phyloP scores from a whole-genome alignment of 345 rosid species.

The Eucalyptus polyanthemos region DNA sequence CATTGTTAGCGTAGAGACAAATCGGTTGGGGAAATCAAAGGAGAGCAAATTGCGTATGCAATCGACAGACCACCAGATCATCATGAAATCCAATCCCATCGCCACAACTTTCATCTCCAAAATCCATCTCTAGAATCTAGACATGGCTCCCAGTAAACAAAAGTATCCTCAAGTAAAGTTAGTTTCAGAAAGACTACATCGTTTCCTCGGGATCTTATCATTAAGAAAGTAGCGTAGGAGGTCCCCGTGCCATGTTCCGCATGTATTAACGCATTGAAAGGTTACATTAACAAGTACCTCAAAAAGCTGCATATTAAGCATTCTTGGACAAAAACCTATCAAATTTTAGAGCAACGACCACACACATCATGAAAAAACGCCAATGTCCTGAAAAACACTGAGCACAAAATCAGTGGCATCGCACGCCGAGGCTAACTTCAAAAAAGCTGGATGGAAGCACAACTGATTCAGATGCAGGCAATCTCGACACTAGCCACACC shows the following conservation, averaged over 20 bases:
- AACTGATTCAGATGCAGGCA: background rate
- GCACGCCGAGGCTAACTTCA: background rate
- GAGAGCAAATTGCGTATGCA: background rate
- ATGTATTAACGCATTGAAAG: background rate
- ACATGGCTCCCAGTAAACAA: background rate
- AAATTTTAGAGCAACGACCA: background rate
- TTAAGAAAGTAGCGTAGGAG: background rate
- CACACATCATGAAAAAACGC: background rate
- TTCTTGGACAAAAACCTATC: background rate
- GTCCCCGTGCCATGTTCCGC: background rate
- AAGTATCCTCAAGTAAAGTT: background rate
- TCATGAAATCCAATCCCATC: background rate
- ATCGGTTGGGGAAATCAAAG: background rate
- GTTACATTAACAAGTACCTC: background rate
- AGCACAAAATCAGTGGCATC: background rate
- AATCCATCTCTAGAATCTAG: background rate
- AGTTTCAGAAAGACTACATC: background rate
- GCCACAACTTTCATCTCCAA: background rate
- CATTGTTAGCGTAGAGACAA: background rate
- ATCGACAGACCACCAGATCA: background rate
- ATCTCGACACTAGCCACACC: background rate
- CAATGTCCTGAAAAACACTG: background rate
- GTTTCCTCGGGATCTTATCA: background rate
- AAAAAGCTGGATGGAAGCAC: background rate
- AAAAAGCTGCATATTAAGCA: background rate